Conservation (phyloP, 1,284 basidiomycete species). For the Malassezia brasiliensis region DNA sequence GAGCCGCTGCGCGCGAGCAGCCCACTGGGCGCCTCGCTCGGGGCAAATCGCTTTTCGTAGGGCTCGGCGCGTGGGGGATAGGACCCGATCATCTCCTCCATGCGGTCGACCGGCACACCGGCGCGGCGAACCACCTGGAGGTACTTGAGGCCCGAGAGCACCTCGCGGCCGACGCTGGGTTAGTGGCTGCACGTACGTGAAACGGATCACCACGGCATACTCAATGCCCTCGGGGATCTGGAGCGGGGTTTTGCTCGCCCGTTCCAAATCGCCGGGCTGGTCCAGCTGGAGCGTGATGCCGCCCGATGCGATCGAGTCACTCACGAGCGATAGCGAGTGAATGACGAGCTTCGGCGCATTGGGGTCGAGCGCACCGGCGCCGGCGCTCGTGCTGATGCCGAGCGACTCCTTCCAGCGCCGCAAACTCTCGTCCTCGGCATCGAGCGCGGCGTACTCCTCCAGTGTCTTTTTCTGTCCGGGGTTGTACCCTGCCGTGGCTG, state of each 20-base stretch:
- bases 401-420: slow-evolving; percentile 79
- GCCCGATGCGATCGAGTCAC: slow-evolving; percentile 47
- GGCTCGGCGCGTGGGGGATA: slow-evolving; percentile 55
- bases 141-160: slow-evolving; percentile 75
- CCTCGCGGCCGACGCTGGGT: slow-evolving; percentile 58
- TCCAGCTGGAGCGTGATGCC: slow-evolving; percentile 51
- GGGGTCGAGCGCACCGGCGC: slow-evolving; percentile 42
- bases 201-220: slow-evolving; percentile 70
- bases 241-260: slow-evolving; percentile 57
- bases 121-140: slow-evolving; percentile 65
- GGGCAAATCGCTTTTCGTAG: slow-evolving; percentile 49
- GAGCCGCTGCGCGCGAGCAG: slow-evolving; percentile 65
- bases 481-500: slow-evolving; percentile 47
- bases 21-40: slow-evolving; percentile 53
- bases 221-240: slow-evolving; percentile 55
- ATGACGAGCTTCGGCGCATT: slow-evolving; percentile 39
- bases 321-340: slow-evolving; percentile 51
- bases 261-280: slow-evolving; percentile 49
- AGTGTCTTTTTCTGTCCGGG: slow-evolving; percentile 51
- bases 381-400: slow-evolving; percentile 58
- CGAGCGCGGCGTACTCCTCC: slow-evolving; percentile 56
- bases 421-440: slow-evolving; percentile 70
- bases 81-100: slow-evolving; percentile 82
- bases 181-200: slow-evolving; percentile 54
- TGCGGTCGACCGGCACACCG: slow-evolving; percentile 68